Percentiles rank a stretch among this genome's conserved stretches.
These are phyloP conservation scores for Ajuga chamaepitys DNA, from an alignment of 257 asterid genomes.

Conservation along the genomic window DNA sequence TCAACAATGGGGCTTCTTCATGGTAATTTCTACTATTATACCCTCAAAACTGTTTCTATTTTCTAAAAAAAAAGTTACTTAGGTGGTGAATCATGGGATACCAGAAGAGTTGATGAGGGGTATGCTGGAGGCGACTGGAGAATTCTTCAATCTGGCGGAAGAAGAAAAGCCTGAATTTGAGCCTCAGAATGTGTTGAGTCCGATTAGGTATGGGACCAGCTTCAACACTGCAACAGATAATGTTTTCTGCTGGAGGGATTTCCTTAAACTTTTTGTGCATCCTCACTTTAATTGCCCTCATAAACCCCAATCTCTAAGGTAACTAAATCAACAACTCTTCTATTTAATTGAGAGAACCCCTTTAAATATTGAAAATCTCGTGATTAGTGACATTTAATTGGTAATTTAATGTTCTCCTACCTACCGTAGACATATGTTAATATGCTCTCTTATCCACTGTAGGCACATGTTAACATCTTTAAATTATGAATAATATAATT, in stretches of 20 bases:
- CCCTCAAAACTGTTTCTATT: too few relatives aligned
- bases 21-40: slow-evolving; percentile 15
- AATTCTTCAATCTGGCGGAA: slow-evolving; percentile 53
- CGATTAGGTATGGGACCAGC: slow-evolving; percentile 79
- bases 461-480: too few relatives aligned
- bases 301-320: slow-evolving; percentile 59
- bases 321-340: not conserved
- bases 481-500: too few relatives aligned
- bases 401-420: too few relatives aligned
- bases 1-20: slow-evolving; percentile 61
- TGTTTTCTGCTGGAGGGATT: slow-evolving; percentile 65
- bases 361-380: too few relatives aligned
- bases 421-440: too few relatives aligned
- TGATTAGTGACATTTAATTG: too few relatives aligned
- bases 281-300: slow-evolving; percentile 54
- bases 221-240: slow-evolving; percentile 47
- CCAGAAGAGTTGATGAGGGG: slow-evolving; percentile 35
- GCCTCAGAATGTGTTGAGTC: slow-evolving; percentile 45
- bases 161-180: slow-evolving; percentile 53
- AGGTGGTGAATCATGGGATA: slow-evolving; percentile 77
- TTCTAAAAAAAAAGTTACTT: too few relatives aligned
- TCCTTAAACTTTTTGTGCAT: slow-evolving; percentile 61
- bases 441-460: too few relatives aligned
- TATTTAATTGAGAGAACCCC: too few relatives aligned
- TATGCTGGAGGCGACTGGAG: slow-evolving; percentile 31